These are phyloP conservation scores for Cadophora malorum DNA, from an alignment of 2,329 filamentous ascomycete genomes.

Conservation along the genomic window DNA sequence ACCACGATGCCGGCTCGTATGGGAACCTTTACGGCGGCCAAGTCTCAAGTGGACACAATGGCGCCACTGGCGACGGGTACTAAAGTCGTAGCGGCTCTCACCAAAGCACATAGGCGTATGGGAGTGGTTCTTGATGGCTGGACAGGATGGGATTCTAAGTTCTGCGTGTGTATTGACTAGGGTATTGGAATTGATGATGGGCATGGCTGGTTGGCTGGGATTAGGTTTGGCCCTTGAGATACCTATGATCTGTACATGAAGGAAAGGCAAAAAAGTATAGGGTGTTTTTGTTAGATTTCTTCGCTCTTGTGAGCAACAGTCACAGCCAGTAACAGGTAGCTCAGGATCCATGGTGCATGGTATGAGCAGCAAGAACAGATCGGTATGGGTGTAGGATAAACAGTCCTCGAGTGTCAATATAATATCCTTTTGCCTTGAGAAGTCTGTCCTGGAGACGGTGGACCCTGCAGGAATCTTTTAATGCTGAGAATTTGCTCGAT, in stretches of 20 bases:
- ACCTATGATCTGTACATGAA: conserved; percentile 42
- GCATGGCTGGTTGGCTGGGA: conserved; percentile 25
- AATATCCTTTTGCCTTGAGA: conserved; percentile 28
- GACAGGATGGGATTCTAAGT: conserved; percentile 31
- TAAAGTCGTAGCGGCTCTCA: conserved; percentile 29
- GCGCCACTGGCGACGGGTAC: conserved; percentile 48
- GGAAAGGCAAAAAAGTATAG: conserved; percentile 41
- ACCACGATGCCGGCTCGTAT: conserved; percentile 47
- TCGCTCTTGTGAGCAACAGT: conserved; percentile 40
- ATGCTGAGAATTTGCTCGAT: background rate
- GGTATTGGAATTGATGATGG: conserved; percentile 36
- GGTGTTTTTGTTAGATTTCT: conserved; percentile 42
- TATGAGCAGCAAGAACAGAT: conserved; percentile 35
- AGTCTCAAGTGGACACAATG: conserved; percentile 64
- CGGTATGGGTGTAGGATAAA: conserved; percentile 43
- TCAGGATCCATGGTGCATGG: conserved; percentile 32
- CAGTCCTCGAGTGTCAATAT: conserved; percentile 40
- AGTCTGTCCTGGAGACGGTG: background rate
- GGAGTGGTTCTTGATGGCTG: conserved; percentile 29
- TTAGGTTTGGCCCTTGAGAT: conserved; percentile 30
- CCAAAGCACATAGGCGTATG: conserved; percentile 32
- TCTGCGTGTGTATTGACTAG: conserved; percentile 43
- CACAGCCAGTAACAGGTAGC: conserved; percentile 30
- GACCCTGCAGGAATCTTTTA: no score
- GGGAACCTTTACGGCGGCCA: conserved; percentile 53